Base-by-base conservation (phyloP, 2,329 filamentous ascomycete genomes). In the Chaetomiaceae sp. region DNA sequence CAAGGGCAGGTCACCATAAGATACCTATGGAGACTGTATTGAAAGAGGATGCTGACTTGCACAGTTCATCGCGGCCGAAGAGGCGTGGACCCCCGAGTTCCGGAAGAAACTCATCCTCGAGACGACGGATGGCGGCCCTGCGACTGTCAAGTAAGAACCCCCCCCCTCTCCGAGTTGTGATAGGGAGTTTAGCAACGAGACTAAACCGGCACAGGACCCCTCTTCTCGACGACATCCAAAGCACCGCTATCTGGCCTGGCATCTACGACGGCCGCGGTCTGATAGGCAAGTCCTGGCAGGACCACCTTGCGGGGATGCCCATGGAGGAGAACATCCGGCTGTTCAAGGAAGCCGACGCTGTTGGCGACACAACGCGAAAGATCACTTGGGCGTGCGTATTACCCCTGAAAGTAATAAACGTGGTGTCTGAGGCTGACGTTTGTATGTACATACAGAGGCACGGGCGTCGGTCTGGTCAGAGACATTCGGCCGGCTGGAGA, bases 231-330 rank as follows among this genome's bases (percentile, higher is more conserved):
- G 62, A 69, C 25, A 63, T 76, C 54, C 67, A 64, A 48, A 66
- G 68, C 20, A 68, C 55, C 23, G 55, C 57, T 6, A 61, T 75
- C 18, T 76, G 74, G 74, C 70, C 72, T 2, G 58, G 60, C 4
- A 61, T 70, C 1, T 76, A 75, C 54, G 74, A 76, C 33, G 74
- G 74, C 0, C 67, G 74, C n/a, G 71, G 70, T 20, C 66, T 76
- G 43, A 60, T 71, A 9, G 65, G 66, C 1, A 64, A 69, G 8
- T 67, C 73, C 3, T 75, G 75, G 37, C 60, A 67, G 16, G 71
- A 71, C 53, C 72, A 73, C 48, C 53, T 68, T 0, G 65, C 62
- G 0, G 74, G 75, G 8, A 58, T 71, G 30, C 63, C 73, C 5
- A 51, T 76, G 14, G 69, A 75, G 36, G 73, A 77, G 38, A 75